A percentile compares a stretch with the other conserved stretches of the same genome.
phyloP scores from a whole-genome alignment of 2,329 filamentous ascomycete species.

The Aplosporella prunicola region DNA sequence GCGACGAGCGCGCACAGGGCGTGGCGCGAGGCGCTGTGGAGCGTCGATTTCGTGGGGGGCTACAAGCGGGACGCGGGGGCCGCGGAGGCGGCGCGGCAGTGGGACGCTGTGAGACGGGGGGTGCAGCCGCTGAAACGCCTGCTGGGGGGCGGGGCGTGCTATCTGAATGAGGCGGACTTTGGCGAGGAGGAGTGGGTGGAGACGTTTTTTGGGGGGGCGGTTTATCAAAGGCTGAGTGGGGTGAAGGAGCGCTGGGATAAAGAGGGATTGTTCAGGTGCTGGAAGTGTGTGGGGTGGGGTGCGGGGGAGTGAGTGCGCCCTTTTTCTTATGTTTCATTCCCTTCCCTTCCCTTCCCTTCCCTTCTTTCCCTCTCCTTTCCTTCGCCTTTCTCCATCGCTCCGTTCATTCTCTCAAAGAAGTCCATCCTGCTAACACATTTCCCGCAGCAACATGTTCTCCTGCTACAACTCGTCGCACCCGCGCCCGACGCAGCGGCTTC shows the following conservation, averaged over 20 bases:
- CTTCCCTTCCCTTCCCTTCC: too few species aligned
- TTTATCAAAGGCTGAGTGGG: conserved; percentile 14
- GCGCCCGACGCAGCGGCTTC: too few species aligned
- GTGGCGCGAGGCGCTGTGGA: conserved; percentile 25
- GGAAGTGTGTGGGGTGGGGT: conserved; percentile 15
- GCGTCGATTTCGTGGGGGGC: conserved; percentile 13
- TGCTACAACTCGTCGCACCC: too few species aligned
- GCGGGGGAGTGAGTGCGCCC: too few species aligned
- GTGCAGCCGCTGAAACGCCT: conserved; percentile 25
- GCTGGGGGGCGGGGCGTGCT: conserved; percentile 25
- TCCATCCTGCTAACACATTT: too few species aligned
- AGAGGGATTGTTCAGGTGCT: conserved; percentile 11
- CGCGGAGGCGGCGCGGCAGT: background rate
- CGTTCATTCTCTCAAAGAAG: too few species aligned
- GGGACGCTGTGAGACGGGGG: conserved; percentile 17
- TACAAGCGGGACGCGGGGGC: conserved; percentile 20
- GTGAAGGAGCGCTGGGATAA: conserved; percentile 21
- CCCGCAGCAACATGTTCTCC: too few species aligned
- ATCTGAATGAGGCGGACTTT: conserved; percentile 9
- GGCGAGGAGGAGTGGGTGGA: conserved; percentile 7
- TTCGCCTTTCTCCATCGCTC: too few species aligned
- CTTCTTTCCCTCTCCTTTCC: too few species aligned
- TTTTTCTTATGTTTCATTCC: too few species aligned
- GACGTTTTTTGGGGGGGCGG: conserved; percentile 12
- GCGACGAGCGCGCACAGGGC: conserved; percentile 24